Evolutionary conservation across 2,329 filamentous ascomycete species (phyloP).

Genomic region (Aspergillus pseudotamarii): DNA sequence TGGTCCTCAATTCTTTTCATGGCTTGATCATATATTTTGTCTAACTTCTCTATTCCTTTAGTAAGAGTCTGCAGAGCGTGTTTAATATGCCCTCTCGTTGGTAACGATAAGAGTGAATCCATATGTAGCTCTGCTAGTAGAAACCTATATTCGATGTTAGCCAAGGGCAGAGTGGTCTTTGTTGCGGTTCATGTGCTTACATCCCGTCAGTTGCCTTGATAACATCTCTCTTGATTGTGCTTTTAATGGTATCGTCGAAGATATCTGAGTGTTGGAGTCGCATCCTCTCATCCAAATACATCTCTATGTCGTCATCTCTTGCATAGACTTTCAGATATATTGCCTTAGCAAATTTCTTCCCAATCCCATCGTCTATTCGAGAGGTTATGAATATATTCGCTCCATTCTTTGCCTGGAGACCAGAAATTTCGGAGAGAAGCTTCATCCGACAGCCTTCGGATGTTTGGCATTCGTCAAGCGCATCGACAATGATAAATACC

Average conservation of each 20-base stretch:
- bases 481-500: slow-evolving; percentile 24
- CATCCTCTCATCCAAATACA: background rate
- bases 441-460: slow-evolving; percentile 8
- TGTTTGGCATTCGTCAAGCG: slow-evolving; percentile 22
- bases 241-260: background rate
- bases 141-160: background rate
- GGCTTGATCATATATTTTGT: background rate
- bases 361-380: slow-evolving; percentile 28
- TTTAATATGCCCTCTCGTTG: background rate
- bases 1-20: background rate
- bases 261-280: background rate
- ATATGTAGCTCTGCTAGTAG: background rate
- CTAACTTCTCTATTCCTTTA: background rate
- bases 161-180: too few species aligned
- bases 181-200: too few species aligned
- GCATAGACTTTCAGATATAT: background rate
- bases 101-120: background rate
- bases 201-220: background rate
- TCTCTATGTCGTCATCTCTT: background rate
- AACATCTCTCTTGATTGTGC: slow-evolving; percentile 23
- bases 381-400: slow-evolving; percentile 34
- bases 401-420: slow-evolving; percentile 16
- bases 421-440: slow-evolving; percentile 19
- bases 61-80: background rate
- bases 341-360: background rate